A percentile compares a stretch with the other conserved stretches of the same genome.
phyloP scores from a whole-genome alignment of 305 asterid species.

The Fraxinus angustifolia region DNA sequence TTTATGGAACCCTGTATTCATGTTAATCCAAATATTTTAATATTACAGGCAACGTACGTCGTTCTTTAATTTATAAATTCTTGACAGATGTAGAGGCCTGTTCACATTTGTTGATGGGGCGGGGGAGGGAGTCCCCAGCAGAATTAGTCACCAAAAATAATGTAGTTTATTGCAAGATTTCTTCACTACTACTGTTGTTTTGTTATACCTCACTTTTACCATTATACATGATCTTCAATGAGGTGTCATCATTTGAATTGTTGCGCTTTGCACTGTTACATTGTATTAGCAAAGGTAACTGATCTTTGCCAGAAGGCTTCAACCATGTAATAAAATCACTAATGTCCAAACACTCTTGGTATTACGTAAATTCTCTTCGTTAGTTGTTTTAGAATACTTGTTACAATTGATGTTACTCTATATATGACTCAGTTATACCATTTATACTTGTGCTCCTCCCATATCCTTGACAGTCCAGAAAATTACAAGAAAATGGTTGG shows the following conservation, averaged over 20 bases:
- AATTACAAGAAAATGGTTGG: constrained; percentile 95
- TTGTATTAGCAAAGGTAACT: not conserved
- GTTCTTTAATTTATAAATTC: not conserved
- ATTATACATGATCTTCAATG: not conserved
- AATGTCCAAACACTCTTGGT: not conserved
- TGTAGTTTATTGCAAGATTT: not conserved
- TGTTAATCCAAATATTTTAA: not conserved
- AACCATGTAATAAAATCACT: not conserved
- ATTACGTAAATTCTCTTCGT: not conserved
- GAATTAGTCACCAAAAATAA: not conserved
- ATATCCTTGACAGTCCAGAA: constrained; percentile 59
- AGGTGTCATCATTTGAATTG: not conserved
- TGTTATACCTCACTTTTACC: not conserved
- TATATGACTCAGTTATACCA: not conserved
- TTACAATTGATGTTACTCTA: not conserved
- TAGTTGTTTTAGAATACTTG: not conserved
- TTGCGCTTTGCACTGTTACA: not conserved
- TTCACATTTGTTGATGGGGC: not conserved
- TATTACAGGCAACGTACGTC: not conserved
- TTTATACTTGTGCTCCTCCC: not conserved
- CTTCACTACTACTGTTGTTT: not conserved
- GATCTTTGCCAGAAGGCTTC: not conserved
- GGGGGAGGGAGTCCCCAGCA: not conserved
- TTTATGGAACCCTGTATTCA: not conserved
- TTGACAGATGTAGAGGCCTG: not conserved